Base-by-base conservation (phyloP, 1,284 basidiomycete genomes). In the Cutaneotrichosporon cavernicola region DNA sequence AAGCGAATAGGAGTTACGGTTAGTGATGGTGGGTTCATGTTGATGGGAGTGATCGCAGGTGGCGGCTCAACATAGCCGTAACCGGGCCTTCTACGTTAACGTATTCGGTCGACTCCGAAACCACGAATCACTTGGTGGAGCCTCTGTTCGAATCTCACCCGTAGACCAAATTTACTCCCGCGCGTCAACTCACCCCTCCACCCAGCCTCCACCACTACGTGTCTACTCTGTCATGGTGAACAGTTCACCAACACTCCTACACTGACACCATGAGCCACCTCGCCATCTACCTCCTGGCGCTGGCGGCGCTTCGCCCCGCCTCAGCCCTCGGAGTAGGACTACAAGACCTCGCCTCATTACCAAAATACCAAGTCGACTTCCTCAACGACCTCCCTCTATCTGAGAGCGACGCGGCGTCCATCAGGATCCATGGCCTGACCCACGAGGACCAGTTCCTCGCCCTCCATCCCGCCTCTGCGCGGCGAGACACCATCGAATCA, bases 321-420 rank as follows among this genome's bases (percentile, higher is more conserved):
- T 70, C 69, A 26, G 70, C 71, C 1, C 31, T 21, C 34, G 43
- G 67, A 5, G 67, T 72, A 16, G 72, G 73, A 18, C 66, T 79
- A 10, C 69, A 92, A 70, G 92, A 95, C 74, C 83, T 88, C 16
- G 86, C 88, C 75, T 88, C 91, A 0, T 91, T 89, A 76, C 92
- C 92, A 61, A 94, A 94, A 78, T 91, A 88, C 78, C 85, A 87
- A 58, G 87, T 94, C 69, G 82, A 87, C 53, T 94, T 91, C 79
- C 85, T 94, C 71, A 90, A 91, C 74, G 85, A 87, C 65, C 85
- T 88, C 18, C 91, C 92, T n/a, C 79, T 94, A 63, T 78, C 85
- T 9, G 87, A 88, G 72, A 82, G 87, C 50, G 92, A 91, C 13
- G 92, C 90, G 9, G 82, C 87, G 67, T 82, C 83, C 52, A 91